phyloP scores from a whole-genome alignment of 176 grass and related monocot species.

The Zea luxurians region DNA sequence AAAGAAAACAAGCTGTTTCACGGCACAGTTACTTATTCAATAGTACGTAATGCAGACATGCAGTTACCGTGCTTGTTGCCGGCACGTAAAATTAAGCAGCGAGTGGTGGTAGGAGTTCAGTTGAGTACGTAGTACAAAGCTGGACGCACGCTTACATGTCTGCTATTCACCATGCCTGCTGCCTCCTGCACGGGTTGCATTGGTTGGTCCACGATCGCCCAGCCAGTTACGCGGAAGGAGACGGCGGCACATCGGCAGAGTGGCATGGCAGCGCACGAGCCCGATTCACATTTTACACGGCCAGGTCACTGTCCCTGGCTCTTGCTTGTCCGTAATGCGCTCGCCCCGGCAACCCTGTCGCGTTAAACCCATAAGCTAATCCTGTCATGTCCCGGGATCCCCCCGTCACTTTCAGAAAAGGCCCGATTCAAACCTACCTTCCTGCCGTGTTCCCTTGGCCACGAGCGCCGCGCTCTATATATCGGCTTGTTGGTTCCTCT shows the following conservation, averaged over 20 bases:
- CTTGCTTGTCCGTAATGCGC: constrained; percentile 50
- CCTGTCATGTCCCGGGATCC: constrained; percentile 46
- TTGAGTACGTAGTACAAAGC: background rate
- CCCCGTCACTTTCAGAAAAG: constrained; percentile 33
- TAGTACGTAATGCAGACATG: background rate
- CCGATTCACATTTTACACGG: constrained; percentile 43
- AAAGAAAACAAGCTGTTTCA: constrained; percentile 30
- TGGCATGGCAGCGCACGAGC: background rate
- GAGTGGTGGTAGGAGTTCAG: too few relatives aligned
- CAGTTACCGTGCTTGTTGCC: constrained; percentile 31
- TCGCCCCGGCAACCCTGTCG: constrained; percentile 36
- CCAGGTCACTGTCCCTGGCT: constrained; percentile 34
- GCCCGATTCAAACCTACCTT: constrained; percentile 59
- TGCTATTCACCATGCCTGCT: too few relatives aligned
- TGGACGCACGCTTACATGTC: background rate
- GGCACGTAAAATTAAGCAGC: constrained; percentile 19
- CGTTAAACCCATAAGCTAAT: constrained; percentile 30
- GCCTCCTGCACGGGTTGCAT: too few relatives aligned
- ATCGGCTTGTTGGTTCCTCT: background rate
- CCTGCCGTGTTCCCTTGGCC: constrained; percentile 52
- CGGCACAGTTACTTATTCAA: background rate
- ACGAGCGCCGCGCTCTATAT: constrained; percentile 12
- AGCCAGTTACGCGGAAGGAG: too few relatives aligned
- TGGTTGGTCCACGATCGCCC: too few relatives aligned
- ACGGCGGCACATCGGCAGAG: background rate